Conservation (phyloP, 2,329 filamentous ascomycete genomes). For the Talaromyces sp. region DNA sequence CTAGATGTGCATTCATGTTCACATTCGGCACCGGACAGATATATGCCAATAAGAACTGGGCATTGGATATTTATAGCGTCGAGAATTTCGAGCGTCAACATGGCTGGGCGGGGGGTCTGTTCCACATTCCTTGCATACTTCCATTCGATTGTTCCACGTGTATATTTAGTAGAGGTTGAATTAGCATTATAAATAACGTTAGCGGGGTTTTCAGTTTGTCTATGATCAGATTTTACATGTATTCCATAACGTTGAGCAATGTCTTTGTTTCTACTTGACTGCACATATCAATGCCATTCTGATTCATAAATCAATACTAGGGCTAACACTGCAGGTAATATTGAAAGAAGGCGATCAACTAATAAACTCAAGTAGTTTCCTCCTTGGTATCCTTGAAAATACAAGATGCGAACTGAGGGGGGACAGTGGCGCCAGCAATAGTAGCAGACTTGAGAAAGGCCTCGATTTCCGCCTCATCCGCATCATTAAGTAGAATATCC, state of each 20-base stretch:
- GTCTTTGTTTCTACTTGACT: background rate
- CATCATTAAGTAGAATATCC: background rate
- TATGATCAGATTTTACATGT: background rate
- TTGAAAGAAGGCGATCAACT: background rate
- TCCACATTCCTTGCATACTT: slow-evolving; percentile 13
- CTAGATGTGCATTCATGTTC: background rate
- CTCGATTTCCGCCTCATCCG: slow-evolving; percentile 5
- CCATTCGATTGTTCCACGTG: background rate
- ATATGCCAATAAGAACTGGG: background rate
- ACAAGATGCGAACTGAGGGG: background rate
- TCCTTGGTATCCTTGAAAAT: slow-evolving; percentile 7
- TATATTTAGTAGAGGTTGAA: background rate
- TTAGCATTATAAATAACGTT: background rate
- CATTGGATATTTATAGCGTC: background rate
- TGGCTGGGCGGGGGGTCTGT: background rate
- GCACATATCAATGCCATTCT: background rate
- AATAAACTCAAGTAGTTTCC: background rate
- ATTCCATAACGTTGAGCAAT: background rate
- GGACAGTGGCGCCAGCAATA: slow-evolving; percentile 1
- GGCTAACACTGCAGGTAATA: background rate
- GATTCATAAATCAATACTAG: background rate
- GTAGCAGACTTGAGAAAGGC: slow-evolving; percentile 1
- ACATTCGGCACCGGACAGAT: background rate
- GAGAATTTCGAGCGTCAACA: background rate
- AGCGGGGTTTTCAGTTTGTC: background rate